A percentile compares a stretch with the other conserved stretches of the same genome.
These are phyloP conservation scores for Spinacia oleracea DNA, from an alignment of 179 eudicot species.

Conservation along the genomic window DNA sequence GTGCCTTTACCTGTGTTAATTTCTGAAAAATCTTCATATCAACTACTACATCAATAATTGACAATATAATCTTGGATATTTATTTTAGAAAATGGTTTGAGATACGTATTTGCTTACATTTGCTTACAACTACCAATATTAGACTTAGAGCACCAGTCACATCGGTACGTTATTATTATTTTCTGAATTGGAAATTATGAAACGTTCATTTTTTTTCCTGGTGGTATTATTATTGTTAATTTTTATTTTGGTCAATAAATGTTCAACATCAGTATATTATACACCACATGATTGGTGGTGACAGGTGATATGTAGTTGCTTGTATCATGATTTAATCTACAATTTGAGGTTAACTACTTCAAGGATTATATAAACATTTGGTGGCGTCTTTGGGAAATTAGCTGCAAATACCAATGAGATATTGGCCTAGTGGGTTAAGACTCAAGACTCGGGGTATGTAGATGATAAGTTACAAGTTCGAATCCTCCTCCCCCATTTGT, in stretches of 20 bases:
- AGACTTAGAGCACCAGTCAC: not conserved
- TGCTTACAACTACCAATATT: not conserved
- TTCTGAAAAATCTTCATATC: not conserved
- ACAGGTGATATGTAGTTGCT: conserved; percentile 2
- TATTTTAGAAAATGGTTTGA: not conserved
- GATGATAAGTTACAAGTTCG: too few relatives aligned
- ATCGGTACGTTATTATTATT: not conserved
- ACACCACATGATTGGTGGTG: conserved; percentile 2
- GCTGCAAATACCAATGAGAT: too few relatives aligned
- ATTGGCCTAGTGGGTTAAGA: too few relatives aligned
- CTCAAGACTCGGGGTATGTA: too few relatives aligned
- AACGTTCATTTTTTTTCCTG: not conserved
- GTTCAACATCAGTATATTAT: not conserved
- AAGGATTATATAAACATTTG: not conserved
- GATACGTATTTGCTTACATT: not conserved
- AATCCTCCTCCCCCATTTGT: too few relatives aligned
- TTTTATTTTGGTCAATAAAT: not conserved
- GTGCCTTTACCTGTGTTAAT: not conserved
- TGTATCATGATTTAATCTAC: not conserved
- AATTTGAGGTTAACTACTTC: not conserved
- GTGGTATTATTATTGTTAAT: not conserved
- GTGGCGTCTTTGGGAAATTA: too few relatives aligned
- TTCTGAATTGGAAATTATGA: not conserved
- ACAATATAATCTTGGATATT: not conserved
- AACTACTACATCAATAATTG: not conserved